phyloP scores from a whole-genome alignment of 2,329 filamentous ascomycete genomes.

The Penicillium frequentans region DNA sequence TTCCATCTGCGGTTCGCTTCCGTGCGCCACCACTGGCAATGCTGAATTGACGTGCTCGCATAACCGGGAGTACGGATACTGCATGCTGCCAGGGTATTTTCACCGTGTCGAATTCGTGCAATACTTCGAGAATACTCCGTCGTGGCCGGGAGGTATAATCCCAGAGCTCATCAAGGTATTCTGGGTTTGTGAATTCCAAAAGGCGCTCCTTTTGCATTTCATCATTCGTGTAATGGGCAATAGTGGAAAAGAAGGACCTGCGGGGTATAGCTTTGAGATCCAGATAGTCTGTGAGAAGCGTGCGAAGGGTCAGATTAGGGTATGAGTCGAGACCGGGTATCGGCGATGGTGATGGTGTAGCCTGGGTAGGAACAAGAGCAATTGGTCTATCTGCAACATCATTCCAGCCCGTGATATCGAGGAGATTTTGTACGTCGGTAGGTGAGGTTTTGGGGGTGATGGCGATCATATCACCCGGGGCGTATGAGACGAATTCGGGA shows the following conservation, averaged over 20 bases:
- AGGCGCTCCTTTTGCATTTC: constrained; percentile 76
- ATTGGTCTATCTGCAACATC: constrained; percentile 69
- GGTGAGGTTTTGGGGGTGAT: constrained; percentile 88
- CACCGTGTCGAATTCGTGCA: constrained; percentile 85
- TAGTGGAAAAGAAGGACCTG: constrained; percentile 77
- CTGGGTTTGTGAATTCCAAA: constrained; percentile 75
- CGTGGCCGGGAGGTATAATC: constrained; percentile 92
- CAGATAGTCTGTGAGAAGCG: constrained; percentile 76
- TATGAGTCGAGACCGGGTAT: constrained; percentile 38
- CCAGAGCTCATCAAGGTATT: constrained; percentile 86
- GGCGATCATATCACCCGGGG: constrained; percentile 75
- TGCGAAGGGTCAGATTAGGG: constrained; percentile 63
- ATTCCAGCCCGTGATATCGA: constrained; percentile 77
- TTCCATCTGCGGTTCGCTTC: constrained; percentile 36
- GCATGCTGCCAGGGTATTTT: constrained; percentile 74
- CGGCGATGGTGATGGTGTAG: constrained; percentile 26
- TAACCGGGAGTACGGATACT: constrained; percentile 72
- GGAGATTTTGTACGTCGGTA: constrained; percentile 73
- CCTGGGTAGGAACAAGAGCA: constrained; percentile 45
- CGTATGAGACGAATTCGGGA: constrained; percentile 48
- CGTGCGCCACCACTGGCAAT: constrained; percentile 72
- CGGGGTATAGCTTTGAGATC: constrained; percentile 89
- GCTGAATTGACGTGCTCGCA: constrained; percentile 91
- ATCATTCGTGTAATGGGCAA: constrained; percentile 74
- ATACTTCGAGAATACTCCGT: constrained; percentile 85